Base-by-base conservation (phyloP, 371 early-diverging fungal genomes). In the Synchytrium microbalum region DNA sequence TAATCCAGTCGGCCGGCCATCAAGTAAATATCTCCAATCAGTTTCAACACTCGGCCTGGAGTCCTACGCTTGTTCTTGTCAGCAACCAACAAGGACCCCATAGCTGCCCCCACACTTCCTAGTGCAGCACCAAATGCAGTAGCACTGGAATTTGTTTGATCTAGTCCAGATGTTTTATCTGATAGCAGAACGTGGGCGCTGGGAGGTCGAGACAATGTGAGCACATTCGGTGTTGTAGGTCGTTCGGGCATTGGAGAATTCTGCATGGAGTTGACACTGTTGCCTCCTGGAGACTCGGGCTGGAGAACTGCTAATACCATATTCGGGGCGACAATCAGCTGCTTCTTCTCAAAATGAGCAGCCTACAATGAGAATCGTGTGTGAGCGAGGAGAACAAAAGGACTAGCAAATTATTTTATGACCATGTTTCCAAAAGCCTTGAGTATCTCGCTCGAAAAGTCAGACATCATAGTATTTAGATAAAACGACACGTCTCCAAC, bases 401-500 rank as follows among this genome's bases (percentile, higher is more conserved):
- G 14, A 67, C 24, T 0, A 26, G 13, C 16, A 13, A 28, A 57
- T 57, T 13, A 57, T 13, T 16, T 57, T 16, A 14, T 46, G 65
- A 83, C 85, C 74, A 86, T 59, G 31, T 68, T 73, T 2, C 79
- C 78, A 59, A 88, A 81, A 57, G 77, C 82, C 19, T 71, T 69
- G 13, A 82, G 64, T 24, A 82, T 54, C 32, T 76, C 74, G 32
- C 54, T 59, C 32, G 91, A 74, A 58, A 92, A 80, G 33, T 85
- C 86, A 63, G 82, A 87, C 23, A 92, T 89, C 82, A 89, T 79
- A 1, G 88, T 87, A 38, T 82, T 78, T 69, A 90, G 79, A 69
- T 91, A 88, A 60, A 88, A 89, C 0, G 83, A 81, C 56, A 90
- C 79, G 64, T 89, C 83, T 28, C 91, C 91, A 23, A 86, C 88